phyloP scores from a whole-genome alignment of 2,329 filamentous ascomycete genomes.

The Sporothrix schenckii region DNA sequence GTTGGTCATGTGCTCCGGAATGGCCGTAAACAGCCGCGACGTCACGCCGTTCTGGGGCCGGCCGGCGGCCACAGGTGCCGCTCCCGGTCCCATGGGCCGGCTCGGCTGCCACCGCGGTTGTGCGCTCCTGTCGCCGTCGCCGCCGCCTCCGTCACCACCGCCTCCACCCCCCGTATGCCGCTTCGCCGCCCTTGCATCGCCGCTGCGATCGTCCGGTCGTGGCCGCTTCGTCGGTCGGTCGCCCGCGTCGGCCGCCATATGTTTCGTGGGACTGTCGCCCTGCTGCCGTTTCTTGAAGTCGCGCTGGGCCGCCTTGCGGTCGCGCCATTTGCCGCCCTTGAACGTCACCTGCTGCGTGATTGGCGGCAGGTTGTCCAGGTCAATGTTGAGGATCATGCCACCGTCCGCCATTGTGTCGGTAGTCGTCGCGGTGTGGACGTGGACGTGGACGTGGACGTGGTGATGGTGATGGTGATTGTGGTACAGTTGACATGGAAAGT shows the following conservation, averaged over 20 bases:
- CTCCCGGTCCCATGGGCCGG: constrained; percentile 4
- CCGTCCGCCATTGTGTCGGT: constrained; percentile 76
- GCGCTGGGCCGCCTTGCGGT: constrained; percentile 79
- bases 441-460: background rate
- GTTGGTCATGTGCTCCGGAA: constrained; percentile 71
- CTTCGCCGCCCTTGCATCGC: constrained; percentile 34
- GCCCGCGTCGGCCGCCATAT: background rate
- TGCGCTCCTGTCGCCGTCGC: background rate
- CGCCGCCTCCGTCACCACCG: constrained; percentile 23
- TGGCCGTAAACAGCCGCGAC: constrained; percentile 90
- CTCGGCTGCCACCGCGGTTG: constrained; percentile 26
- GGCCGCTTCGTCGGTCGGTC: constrained; percentile 24
- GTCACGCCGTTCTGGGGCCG: constrained; percentile 57
- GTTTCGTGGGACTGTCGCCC: background rate
- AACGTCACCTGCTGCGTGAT: constrained; percentile 66
- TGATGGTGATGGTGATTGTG: constrained; percentile 10
- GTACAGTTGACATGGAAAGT: background rate
- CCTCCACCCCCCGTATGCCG: background rate
- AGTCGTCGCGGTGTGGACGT: background rate
- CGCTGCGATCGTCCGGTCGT: constrained; percentile 12
- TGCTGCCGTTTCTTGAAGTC: constrained; percentile 44
- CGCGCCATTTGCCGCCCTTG: constrained; percentile 92
- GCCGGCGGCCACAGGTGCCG: constrained; percentile 46
- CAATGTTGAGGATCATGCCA: constrained; percentile 93
- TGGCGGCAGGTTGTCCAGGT: constrained; percentile 67